A percentile compares a stretch with the other conserved stretches of the same genome.
phyloP scores from a whole-genome alignment of 2,329 filamentous ascomycete species.

The Aphanocladium album region DNA sequence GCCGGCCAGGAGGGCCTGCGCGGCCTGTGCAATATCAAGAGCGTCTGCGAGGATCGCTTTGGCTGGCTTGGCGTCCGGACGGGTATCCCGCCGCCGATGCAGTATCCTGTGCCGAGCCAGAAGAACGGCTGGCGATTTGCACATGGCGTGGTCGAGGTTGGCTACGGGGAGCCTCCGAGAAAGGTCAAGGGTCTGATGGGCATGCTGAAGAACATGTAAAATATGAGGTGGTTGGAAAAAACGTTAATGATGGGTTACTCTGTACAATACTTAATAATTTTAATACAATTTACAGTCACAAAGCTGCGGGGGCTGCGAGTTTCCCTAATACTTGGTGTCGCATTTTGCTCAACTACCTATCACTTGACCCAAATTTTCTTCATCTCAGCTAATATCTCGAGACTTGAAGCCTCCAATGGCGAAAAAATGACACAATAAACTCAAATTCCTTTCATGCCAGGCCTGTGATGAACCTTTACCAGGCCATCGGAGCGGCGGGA shows the following conservation, averaged over 20 bases:
- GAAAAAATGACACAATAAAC: background rate
- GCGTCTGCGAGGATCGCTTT: slow-evolving; percentile 72
- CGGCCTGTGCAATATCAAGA: slow-evolving; percentile 81
- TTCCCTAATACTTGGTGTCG: background rate
- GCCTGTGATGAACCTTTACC: background rate
- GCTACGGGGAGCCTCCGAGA: slow-evolving; percentile 43
- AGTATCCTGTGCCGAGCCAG: slow-evolving; percentile 71
- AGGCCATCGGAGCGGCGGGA: background rate
- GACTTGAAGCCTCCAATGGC: background rate
- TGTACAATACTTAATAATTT: slow-evolving; percentile 1
- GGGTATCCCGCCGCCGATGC: slow-evolving; percentile 71
- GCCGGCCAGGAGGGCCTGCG: slow-evolving; percentile 84
- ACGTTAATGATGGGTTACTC: background rate
- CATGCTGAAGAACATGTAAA: slow-evolving; percentile 39
- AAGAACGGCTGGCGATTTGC: slow-evolving; percentile 60
- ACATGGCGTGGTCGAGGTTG: slow-evolving; percentile 55
- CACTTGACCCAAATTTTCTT: background rate
- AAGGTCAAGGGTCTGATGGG: slow-evolving; percentile 37
- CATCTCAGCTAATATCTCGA: background rate
- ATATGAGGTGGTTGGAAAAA: background rate
- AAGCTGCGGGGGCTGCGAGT: too few relatives aligned
- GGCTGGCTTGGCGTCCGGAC: slow-evolving; percentile 62
- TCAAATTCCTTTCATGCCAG: background rate
- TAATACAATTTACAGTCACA: background rate
- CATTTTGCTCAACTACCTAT: background rate